phyloP scores from a whole-genome alignment of 306 rosid genomes.

The Geum urbanum region DNA sequence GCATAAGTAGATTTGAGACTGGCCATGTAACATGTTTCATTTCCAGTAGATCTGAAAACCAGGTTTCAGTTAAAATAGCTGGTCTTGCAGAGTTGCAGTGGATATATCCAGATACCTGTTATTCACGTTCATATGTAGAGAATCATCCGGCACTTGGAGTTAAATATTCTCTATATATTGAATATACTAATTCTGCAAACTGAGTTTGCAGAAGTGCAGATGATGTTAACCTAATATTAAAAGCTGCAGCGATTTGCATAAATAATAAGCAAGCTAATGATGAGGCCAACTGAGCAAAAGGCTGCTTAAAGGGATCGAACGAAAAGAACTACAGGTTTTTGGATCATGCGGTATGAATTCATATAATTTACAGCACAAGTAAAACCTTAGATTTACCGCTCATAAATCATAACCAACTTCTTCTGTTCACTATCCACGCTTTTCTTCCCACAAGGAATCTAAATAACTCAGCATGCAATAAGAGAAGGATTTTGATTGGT shows the following conservation, averaged over 20 bases:
- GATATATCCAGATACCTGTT: neutral
- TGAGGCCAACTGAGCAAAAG: conserved; percentile 1
- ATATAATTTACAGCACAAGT: too few relatives aligned
- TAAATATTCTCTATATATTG: neutral
- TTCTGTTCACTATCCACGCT: neutral
- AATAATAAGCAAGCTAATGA: neutral
- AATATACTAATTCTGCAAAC: neutral
- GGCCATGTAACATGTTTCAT: neutral
- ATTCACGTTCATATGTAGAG: neutral
- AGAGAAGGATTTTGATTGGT: too few relatives aligned
- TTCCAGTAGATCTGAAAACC: neutral
- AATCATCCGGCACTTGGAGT: neutral
- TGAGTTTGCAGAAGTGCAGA: neutral
- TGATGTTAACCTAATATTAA: neutral
- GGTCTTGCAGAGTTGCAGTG: neutral
- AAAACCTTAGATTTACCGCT: too few relatives aligned
- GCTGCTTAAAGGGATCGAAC: conserved; percentile 6
- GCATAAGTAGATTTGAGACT: neutral
- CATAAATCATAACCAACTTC: neutral
- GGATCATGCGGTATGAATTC: too few relatives aligned
- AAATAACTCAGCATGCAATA: neutral
- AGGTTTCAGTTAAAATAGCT: neutral
- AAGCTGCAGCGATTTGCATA: neutral
- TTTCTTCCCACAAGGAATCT: neutral
- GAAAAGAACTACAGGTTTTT: neutral